phyloP scores from a whole-genome alignment of 805 yeast species.

The Saccharomyces jurei region DNA sequence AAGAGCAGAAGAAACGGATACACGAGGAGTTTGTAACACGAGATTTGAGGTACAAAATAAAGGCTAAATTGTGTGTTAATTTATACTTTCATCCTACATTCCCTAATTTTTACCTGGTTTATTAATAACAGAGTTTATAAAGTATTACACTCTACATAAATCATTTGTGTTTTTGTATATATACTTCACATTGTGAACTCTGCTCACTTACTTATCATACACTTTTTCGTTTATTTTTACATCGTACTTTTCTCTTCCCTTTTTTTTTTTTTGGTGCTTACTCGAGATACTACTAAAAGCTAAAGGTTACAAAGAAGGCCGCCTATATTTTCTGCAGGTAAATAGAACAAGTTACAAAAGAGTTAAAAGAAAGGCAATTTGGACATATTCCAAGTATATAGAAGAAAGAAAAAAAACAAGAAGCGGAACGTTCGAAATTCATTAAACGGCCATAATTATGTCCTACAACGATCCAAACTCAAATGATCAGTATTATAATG shows the following conservation, averaged over 20 bases:
- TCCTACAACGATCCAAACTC: constrained; percentile 13
- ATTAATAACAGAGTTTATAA: background rate
- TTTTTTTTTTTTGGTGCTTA: background rate
- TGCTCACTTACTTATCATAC: background rate
- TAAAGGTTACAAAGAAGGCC: background rate
- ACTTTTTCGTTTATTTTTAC: background rate
- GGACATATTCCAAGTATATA: background rate
- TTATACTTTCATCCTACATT: background rate
- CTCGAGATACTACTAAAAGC: background rate
- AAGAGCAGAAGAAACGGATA: background rate
- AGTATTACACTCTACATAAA: background rate
- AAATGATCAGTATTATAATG: constrained; percentile 18
- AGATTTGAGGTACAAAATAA: background rate
- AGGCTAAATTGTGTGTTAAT: background rate
- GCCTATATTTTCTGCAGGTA: background rate
- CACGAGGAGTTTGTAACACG: background rate
- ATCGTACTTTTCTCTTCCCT: background rate
- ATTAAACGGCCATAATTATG: background rate
- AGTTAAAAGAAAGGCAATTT: background rate
- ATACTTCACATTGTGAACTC: background rate
- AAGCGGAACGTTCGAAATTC: background rate
- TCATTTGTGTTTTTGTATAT: background rate
- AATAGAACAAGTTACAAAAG: background rate
- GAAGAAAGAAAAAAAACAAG: background rate
- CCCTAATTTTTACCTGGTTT: background rate